phyloP scores from a whole-genome alignment of 108 stramenopile species.

The Skeletonema marinoi region DNA sequence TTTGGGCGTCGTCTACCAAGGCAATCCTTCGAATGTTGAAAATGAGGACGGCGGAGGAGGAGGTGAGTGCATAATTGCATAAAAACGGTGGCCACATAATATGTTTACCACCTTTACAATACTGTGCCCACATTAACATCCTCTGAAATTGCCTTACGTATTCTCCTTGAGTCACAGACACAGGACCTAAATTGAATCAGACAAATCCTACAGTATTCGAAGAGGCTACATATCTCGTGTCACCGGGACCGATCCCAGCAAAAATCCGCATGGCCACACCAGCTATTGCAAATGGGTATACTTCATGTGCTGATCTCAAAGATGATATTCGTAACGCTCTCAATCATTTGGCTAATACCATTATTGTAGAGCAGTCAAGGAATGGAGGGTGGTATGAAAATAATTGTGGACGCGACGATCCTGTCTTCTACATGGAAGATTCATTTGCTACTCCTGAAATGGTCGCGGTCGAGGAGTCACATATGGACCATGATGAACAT shows the following conservation, averaged over 20 bases:
- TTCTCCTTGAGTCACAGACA: not conserved
- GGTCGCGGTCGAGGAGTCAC: no score
- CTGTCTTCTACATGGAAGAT: not conserved
- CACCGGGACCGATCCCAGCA: slow-evolving; percentile 31
- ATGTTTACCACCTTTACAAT: not conserved
- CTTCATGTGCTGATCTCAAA: slow-evolving; percentile 36
- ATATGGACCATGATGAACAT: no score
- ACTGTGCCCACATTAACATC: not conserved
- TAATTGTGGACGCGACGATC: slow-evolving; percentile 15
- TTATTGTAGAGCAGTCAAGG: slow-evolving; percentile 29
- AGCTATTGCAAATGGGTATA: slow-evolving; percentile 31
- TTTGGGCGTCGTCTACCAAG: slow-evolving; percentile 22
- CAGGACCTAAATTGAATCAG: not conserved
- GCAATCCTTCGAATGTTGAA: not conserved
- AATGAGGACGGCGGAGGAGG: not conserved
- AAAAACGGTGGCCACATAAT: not conserved
- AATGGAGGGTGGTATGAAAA: not conserved
- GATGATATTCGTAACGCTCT: slow-evolving; percentile 49
- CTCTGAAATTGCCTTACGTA: no score
- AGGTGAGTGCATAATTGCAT: not conserved
- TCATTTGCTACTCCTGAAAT: not conserved
- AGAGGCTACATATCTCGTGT: slow-evolving; percentile 17
- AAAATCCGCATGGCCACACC: slow-evolving; percentile 44
- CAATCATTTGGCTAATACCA: slow-evolving; percentile 41
- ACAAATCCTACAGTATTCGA: not conserved